phyloP scores from a whole-genome alignment of 257 asterid genomes.

The Solanum tarijense region DNA sequence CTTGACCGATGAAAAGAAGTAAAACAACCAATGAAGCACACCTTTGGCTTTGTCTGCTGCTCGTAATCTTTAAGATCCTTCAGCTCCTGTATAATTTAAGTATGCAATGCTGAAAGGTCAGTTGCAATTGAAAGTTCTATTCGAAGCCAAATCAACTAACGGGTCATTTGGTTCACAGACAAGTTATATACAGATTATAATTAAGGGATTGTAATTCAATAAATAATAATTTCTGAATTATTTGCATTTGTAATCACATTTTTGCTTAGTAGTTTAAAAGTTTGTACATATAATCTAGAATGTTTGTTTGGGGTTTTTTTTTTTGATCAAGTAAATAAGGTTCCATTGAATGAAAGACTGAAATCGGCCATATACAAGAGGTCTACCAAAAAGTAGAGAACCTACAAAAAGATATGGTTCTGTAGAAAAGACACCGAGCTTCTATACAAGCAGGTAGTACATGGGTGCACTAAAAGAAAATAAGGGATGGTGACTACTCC shows the following conservation, averaged over 20 bases:
- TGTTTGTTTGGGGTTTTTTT: not conserved
- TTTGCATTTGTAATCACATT: not conserved
- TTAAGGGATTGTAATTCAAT: not conserved
- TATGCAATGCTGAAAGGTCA: not conserved
- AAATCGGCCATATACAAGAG: not conserved
- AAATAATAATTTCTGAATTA: not conserved
- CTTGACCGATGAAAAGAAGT: not conserved
- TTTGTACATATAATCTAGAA: not conserved
- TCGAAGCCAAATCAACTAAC: not conserved
- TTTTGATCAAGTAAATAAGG: not conserved
- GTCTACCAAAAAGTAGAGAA: not conserved
- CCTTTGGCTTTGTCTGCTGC: constrained; percentile 89
- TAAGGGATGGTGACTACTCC: not conserved
- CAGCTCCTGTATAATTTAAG: constrained; percentile 55
- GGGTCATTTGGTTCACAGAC: not conserved
- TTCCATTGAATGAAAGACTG: not conserved
- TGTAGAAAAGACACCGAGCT: not conserved
- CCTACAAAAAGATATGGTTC: not conserved
- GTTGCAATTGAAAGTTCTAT: not conserved
- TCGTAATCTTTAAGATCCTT: constrained; percentile 74
- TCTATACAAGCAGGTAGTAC: not conserved
- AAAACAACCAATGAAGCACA: constrained; percentile 10
- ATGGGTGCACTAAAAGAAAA: not conserved
- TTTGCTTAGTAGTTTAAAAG: not conserved
- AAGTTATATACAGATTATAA: not conserved